These are phyloP conservation scores for Verticillium isaacii DNA, from an alignment of 2,329 filamentous ascomycete genomes.

Conservation along the genomic window DNA sequence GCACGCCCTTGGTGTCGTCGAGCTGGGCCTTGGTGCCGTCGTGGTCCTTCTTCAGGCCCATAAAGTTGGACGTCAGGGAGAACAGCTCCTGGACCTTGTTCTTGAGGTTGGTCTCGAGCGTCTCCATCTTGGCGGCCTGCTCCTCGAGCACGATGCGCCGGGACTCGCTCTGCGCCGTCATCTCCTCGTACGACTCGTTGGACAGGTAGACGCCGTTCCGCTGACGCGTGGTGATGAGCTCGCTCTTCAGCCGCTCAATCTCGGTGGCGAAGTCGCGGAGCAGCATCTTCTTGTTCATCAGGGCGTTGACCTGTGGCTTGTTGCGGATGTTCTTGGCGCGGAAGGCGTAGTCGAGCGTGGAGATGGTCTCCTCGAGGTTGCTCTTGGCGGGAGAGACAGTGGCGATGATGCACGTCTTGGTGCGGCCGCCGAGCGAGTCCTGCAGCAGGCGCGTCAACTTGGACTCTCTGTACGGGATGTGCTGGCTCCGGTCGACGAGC, in stretches of 20 bases:
- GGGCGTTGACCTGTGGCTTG: slow-evolving; percentile 90
- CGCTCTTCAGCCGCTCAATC: slow-evolving; percentile 91
- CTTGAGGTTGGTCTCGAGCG: slow-evolving; percentile 81
- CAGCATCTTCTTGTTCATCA: slow-evolving; percentile 88
- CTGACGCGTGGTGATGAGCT: slow-evolving; percentile 86
- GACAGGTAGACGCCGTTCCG: slow-evolving; percentile 94
- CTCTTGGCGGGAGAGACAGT: slow-evolving; percentile 92
- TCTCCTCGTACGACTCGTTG: slow-evolving; percentile 82
- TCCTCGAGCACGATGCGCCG: slow-evolving; percentile 87
- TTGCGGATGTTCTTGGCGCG: slow-evolving; percentile 98
- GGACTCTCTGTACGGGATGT: slow-evolving; percentile 91
- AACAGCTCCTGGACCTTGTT: slow-evolving; percentile 95
- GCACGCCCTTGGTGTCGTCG: slow-evolving; percentile 72
- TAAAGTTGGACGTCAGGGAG: slow-evolving; percentile 79
- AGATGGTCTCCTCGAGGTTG: slow-evolving; percentile 97
- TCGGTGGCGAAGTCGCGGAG: slow-evolving; percentile 86
- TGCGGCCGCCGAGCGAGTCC: slow-evolving; percentile 89
- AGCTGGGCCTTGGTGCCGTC: slow-evolving; percentile 69
- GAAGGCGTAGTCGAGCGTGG: slow-evolving; percentile 95
- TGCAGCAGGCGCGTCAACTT: slow-evolving; percentile 75
- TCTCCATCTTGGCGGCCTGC: slow-evolving; percentile 86
- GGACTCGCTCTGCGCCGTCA: slow-evolving; percentile 89
- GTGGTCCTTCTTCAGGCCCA: slow-evolving; percentile 83
- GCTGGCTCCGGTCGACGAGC: slow-evolving; percentile 79
- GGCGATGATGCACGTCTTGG: slow-evolving; percentile 98